phyloP scores from a whole-genome alignment of 805 yeast species.

The Myxozyma udenii region DNA sequence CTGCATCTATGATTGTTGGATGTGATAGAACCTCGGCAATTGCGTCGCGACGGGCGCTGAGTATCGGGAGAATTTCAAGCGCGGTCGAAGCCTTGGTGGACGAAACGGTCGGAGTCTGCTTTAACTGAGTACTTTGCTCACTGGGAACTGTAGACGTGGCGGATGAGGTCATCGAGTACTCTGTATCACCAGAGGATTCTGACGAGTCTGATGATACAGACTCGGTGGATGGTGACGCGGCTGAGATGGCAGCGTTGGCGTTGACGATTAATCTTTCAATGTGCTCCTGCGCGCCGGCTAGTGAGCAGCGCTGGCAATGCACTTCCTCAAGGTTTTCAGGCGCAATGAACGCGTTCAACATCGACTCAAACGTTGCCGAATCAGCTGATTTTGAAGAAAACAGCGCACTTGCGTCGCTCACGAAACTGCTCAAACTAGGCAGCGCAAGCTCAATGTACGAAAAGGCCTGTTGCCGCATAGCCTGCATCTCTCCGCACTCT shows the following conservation, averaged over 20 bases:
- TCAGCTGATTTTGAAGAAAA: slow-evolving; percentile 8
- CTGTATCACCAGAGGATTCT: not conserved
- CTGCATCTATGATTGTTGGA: slow-evolving; percentile 75
- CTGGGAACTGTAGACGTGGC: not conserved
- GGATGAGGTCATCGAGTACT: not conserved
- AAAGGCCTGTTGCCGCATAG: slow-evolving; percentile 77
- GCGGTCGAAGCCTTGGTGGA: slow-evolving; percentile 5
- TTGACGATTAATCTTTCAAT: slow-evolving; percentile 29
- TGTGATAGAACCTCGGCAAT: slow-evolving; percentile 55
- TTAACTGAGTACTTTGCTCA: not conserved
- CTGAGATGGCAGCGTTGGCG: slow-evolving; percentile 7
- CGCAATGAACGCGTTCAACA: slow-evolving; percentile 62
- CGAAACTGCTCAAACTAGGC: not conserved
- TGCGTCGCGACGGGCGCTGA: slow-evolving; percentile 47
- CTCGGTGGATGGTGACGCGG: not conserved
- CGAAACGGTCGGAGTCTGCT: not conserved
- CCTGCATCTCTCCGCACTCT: slow-evolving; percentile 90
- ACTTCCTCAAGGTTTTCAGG: slow-evolving; percentile 91
- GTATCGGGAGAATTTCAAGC: slow-evolving; percentile 32
- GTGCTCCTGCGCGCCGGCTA: slow-evolving; percentile 41
- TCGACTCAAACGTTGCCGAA: slow-evolving; percentile 6
- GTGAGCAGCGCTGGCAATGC: slow-evolving; percentile 89
- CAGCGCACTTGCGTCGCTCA: not conserved
- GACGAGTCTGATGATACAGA: not conserved
- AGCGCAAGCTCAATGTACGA: slow-evolving; percentile 39